phyloP scores from a whole-genome alignment of 345 rosid genomes.

The Schrenkiella parvula region DNA sequence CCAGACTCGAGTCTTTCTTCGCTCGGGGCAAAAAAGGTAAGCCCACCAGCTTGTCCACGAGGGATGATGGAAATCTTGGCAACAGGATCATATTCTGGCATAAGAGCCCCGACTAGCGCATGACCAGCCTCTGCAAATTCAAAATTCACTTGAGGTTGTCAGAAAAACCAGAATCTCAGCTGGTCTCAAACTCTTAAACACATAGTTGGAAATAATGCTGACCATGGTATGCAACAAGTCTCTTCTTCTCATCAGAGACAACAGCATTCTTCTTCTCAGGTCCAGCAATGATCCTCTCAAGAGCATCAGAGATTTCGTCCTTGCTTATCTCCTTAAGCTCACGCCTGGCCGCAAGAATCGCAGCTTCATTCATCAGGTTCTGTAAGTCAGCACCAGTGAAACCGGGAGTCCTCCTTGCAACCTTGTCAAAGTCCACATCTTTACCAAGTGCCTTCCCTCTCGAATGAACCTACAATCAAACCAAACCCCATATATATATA shows the following conservation, averaged over 20 bases:
- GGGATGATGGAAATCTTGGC: constrained; percentile 97
- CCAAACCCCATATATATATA: not conserved
- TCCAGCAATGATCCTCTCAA: constrained; percentile 97
- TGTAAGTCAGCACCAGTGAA: constrained; percentile 96
- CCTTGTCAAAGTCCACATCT: constrained; percentile 94
- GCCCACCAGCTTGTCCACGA: constrained; percentile 98
- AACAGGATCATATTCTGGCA: constrained; percentile 97
- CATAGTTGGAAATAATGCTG: not conserved
- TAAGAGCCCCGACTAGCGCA: constrained; percentile 92
- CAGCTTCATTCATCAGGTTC: constrained; percentile 97
- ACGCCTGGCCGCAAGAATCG: constrained; percentile 95
- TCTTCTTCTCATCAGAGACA: constrained; percentile 89
- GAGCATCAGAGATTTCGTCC: constrained; percentile 95
- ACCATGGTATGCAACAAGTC: constrained; percentile 94
- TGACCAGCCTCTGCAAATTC: constrained; percentile 81
- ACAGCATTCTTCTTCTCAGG: constrained; percentile 99
- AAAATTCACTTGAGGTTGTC: not conserved
- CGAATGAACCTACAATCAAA: constrained; percentile 70
- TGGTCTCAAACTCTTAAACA: not conserved
- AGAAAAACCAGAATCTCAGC: not conserved
- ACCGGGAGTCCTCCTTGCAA: constrained; percentile 92
- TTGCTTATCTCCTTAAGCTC: constrained; percentile 97
- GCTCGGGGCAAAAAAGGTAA: constrained; percentile 92
- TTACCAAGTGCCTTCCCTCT: constrained; percentile 96
- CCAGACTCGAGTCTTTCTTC: constrained; percentile 99